Evolutionary conservation across 805 yeast species (phyloP).

Genomic region (Pichia occidentalis): DNA sequence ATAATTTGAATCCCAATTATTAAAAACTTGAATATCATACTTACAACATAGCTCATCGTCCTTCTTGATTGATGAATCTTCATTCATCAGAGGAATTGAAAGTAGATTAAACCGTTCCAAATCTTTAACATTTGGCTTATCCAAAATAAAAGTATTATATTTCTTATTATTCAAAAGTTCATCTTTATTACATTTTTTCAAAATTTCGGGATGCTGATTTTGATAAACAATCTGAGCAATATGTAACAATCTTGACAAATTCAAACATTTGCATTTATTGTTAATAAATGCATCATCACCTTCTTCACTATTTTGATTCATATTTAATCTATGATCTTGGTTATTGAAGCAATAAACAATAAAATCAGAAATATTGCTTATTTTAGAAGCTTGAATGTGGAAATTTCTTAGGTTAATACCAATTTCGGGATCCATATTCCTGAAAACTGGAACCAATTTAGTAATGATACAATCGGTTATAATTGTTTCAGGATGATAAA

Average conservation of each 20-base stretch:
- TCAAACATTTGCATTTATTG: slow-evolving; percentile 31
- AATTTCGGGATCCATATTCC: slow-evolving; percentile 56
- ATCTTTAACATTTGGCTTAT: slow-evolving; percentile 15
- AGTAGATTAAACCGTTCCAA: slow-evolving; percentile 21
- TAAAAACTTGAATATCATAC: slow-evolving; percentile 38
- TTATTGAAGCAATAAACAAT: slow-evolving; percentile 61
- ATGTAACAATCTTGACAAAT: slow-evolving; percentile 36
- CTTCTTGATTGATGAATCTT: slow-evolving; percentile 20
- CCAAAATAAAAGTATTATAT: slow-evolving; percentile 27
- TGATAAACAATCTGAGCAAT: slow-evolving; percentile 36
- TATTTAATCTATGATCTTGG: slow-evolving; percentile 29
- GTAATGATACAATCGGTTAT: slow-evolving; percentile 38
- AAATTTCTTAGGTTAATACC: slow-evolving; percentile 80
- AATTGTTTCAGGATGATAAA: slow-evolving; percentile 26
- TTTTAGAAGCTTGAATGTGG: slow-evolving; percentile 77
- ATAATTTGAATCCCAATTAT: slow-evolving; percentile 65
- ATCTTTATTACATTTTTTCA: background rate
- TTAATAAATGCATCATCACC: slow-evolving; percentile 13
- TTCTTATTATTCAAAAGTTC: slow-evolving; percentile 9
- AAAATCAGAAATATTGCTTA: slow-evolving; percentile 67
- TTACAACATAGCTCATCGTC: slow-evolving; percentile 27
- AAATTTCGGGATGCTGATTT: slow-evolving; percentile 22
- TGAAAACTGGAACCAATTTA: slow-evolving; percentile 45
- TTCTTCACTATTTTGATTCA: slow-evolving; percentile 7
- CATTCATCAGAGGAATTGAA: slow-evolving; percentile 25